Evolutionary conservation across 2,329 filamentous ascomycete genomes (phyloP), one percentile per base, ranked within the genome.

Genomic region (Cercospora janseana): DNA sequence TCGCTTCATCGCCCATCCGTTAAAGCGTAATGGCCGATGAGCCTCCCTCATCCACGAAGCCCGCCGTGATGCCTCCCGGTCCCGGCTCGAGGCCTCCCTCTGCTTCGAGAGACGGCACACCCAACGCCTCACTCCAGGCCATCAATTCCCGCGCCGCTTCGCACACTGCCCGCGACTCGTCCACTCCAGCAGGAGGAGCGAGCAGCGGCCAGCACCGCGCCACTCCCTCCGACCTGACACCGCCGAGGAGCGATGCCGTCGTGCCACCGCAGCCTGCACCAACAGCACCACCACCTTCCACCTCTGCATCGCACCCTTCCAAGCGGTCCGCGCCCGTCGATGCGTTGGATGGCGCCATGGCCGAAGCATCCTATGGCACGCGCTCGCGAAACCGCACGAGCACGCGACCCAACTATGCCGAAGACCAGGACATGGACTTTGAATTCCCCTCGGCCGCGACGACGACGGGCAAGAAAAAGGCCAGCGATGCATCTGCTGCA

Each of bases 391-490:
- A 95, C 71, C 86, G 91, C 65, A 85, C 81, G 63, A 82, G 80
- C 60, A 79, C 86, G 61, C 87, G 93, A 60, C 84, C 86, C 59
- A 98, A 98, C 72, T 98, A 98, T 71, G 92, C 93, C 43, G 93
- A 98, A 72, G 92, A 96, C 70, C 78, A 91, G 60, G 92, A 97
- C 64, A 83, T 88, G 70, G 93, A 97, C 67, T 88, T 90, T 68
- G 92, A 96, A 64, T 80, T 78, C 60, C 67, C 70, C 40, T 67
- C 70, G 54, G 69, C 61, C 53, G 68, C 68, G 55, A 64, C 63
- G 55, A 64, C 63, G 10, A 52, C 60, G n/a, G 58, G 45, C 15
- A 58, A 55, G 32, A 63, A 67, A 48, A 72, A 70, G 65, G 70
- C 66, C 57, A 63, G 63, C 55, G 62, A 63, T 43, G 57, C 46